phyloP scores from a whole-genome alignment of 2,329 filamentous ascomycete genomes.

The Arthrobotrys megalospora region DNA sequence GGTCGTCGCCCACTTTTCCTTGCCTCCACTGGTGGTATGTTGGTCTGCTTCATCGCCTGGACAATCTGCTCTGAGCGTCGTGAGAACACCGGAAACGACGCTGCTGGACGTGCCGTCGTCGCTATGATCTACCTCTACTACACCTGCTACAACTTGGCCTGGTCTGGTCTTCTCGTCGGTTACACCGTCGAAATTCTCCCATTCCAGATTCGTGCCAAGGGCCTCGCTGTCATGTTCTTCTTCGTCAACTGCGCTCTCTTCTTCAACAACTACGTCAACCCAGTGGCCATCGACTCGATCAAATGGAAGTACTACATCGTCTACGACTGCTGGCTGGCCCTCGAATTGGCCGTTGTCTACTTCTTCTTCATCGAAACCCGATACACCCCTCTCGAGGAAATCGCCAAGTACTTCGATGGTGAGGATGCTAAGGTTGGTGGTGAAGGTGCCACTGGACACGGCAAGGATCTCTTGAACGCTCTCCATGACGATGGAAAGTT shows the following conservation, averaged over 20 bases:
- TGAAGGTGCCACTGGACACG: constrained; percentile 60
- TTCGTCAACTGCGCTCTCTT: constrained; percentile 70
- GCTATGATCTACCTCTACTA: constrained; percentile 67
- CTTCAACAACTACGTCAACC: constrained; percentile 71
- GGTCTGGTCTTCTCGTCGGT: constrained; percentile 68
- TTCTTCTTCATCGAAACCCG: constrained; percentile 70
- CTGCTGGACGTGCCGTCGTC: constrained; percentile 65
- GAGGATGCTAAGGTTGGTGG: constrained; percentile 66
- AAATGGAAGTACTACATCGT: constrained; percentile 69
- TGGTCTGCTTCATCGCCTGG: constrained; percentile 67
- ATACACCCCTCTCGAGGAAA: constrained; percentile 69
- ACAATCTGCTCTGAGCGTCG: constrained; percentile 68
- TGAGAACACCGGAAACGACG: constrained; percentile 62
- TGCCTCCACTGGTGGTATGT: constrained; percentile 67
- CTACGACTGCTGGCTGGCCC: constrained; percentile 68
- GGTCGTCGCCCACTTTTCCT: constrained; percentile 68
- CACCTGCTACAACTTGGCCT: constrained; percentile 68
- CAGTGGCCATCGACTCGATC: constrained; percentile 68
- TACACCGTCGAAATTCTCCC: constrained; percentile 70
- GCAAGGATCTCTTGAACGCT: constrained; percentile 60
- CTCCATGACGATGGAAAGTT: constrained; percentile 62
- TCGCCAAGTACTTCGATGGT: constrained; percentile 69
- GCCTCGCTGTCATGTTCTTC: constrained; percentile 69
- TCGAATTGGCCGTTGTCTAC: constrained; percentile 69
- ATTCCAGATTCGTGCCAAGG: constrained; percentile 69